phyloP scores from a whole-genome alignment of 225 moss, liverwort and hornwort genomes.

The Asterella californica region DNA sequence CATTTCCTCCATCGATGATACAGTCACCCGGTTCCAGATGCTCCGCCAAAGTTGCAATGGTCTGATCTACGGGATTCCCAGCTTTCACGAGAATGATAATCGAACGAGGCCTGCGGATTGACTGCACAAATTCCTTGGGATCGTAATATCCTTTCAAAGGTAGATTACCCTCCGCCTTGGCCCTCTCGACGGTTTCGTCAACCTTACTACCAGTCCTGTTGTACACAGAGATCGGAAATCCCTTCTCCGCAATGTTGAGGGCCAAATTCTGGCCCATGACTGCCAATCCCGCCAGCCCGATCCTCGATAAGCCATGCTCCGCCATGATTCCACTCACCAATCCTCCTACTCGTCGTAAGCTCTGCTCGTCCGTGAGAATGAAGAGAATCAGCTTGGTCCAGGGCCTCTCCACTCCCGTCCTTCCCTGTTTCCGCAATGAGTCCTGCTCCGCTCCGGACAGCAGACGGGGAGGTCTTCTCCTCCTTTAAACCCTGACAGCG shows the following conservation, averaged over 20 bases:
- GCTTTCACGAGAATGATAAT: conserved; percentile 85
- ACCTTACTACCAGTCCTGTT: conserved; percentile 69
- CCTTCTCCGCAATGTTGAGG: conserved; percentile 88
- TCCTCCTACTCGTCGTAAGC: not conserved
- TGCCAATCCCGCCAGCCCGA: conserved; percentile 77
- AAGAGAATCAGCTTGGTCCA: not conserved
- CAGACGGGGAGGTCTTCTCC: not conserved
- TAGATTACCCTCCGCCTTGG: conserved; percentile 67
- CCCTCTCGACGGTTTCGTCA: conserved; percentile 74
- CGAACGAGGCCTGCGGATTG: conserved; percentile 72
- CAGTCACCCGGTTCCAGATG: conserved; percentile 71
- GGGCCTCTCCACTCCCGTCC: not conserved
- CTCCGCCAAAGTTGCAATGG: conserved; percentile 62
- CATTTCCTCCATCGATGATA: conserved; percentile 86
- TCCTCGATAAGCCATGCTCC: conserved; percentile 48
- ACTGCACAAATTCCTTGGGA: conserved; percentile 56
- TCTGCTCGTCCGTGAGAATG: not conserved
- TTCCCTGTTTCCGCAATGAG: not conserved
- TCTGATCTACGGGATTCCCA: conserved; percentile 72
- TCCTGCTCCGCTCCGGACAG: not conserved
- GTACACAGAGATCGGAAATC: conserved; percentile 83
- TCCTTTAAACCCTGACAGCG: not conserved
- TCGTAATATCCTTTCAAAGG: conserved; percentile 61
- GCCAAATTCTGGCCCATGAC: conserved; percentile 95
- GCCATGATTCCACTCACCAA: conserved; percentile 39